A percentile compares a stretch with the other conserved stretches of the same genome.
Conservation (phyloP, 106 monocot genomes). For the Chionographis japonica region DNA sequence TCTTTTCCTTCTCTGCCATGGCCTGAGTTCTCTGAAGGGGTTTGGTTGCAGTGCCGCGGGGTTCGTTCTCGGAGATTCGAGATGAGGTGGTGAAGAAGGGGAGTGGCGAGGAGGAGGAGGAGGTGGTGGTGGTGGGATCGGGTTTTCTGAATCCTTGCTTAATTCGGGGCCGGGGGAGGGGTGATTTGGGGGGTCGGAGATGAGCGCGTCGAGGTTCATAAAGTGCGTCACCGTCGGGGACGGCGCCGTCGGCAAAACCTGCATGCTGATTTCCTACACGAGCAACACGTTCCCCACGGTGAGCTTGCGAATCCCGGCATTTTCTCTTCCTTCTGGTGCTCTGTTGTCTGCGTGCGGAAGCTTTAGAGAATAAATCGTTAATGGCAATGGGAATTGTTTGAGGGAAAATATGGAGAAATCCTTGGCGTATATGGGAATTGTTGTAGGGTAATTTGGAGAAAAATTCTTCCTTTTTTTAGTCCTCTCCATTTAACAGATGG, state of each 20-base stretch:
- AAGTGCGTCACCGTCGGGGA: conserved; percentile 77
- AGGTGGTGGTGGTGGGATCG: no score
- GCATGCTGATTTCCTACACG: conserved; percentile 67
- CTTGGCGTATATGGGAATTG: no score
- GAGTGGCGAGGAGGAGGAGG: no score
- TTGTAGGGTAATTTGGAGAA: no score
- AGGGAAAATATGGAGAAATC: neutral
- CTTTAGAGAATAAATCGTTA: neutral
- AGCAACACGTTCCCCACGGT: conserved; percentile 68
- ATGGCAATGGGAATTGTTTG: no score
- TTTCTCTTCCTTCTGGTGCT: neutral
- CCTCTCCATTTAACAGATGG: neutral
- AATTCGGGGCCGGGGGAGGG: neutral
- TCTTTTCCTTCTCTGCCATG: no score
- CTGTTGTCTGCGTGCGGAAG: neutral
- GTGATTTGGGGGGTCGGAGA: conserved; percentile 10
- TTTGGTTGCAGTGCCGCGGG: no score
- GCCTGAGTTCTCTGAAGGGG: no score
- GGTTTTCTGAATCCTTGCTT: no score
- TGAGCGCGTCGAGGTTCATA: conserved; percentile 68
- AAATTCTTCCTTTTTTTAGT: no score
- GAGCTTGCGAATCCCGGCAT: conserved; percentile 3
- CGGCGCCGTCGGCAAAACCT: conserved; percentile 72
- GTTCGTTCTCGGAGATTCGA: no score
- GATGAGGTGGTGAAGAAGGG: no score